Base-by-base conservation (phyloP, 345 rosid species). In the Fremontodendron californicum region DNA sequence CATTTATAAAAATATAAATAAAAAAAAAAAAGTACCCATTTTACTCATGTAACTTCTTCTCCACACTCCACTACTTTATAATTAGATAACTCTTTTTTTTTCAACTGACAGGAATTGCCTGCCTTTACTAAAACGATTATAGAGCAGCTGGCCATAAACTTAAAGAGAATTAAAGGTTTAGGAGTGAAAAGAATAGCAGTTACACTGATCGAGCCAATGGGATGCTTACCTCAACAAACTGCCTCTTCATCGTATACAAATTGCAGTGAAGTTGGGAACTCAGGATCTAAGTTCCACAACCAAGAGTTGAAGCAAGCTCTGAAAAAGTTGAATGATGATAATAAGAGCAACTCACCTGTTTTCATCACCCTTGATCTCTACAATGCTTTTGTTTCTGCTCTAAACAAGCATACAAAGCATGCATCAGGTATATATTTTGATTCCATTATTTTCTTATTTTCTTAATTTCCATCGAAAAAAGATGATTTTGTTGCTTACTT, bases 341-440 rank as follows among this genome's bases (percentile, higher is more conserved):
- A n/a, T 12, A 23, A 77, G 27, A 69, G 11, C 75, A 76, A 60
- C 13, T 61, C 58, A 9, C 4, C 61, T 9, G 23, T 18, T 9
- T 78, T 80, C 52, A 1, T 75, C 55, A 11, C 23, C 10, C 85
- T 85, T 7, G 82, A 85, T 82, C 75, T 82, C 75, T 80, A 82
- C 7, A 4, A 8, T 1, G 79, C 85, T 3, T 82, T 85, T 51
- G 23, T 62, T 25, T 52, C 72, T 4, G 81, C 84, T 40, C 42
- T 82, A 11, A 51, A 71, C 29, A 49, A 21, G 29, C 65, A 45
- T 15, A 48, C 31, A 39, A 27, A 58, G 35, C 19, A 16, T 1
- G 13, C 79, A 75, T 23, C 71, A 67, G 80, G 83, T 81, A 27
- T 45, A 9, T 3, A 75, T 9, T 2, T 46, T 35, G 1, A 19